Evolutionary conservation across 495 filamentous ascomycete genomes (phyloP), one percentile per base, ranked within the genome.

Genomic region (Penicillium canariense): DNA sequence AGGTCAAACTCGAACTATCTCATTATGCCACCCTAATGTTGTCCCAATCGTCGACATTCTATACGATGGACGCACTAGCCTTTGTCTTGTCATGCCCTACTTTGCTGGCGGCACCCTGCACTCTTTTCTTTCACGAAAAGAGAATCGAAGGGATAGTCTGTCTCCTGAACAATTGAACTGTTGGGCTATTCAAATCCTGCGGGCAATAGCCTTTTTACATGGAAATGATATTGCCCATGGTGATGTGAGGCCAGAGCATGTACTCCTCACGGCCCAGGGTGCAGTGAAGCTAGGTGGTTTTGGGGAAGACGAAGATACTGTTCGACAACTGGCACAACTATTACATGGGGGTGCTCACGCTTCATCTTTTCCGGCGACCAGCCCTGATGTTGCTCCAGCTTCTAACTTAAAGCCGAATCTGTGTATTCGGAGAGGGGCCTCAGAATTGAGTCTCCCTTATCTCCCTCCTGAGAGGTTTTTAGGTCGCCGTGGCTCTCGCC

Each of bases 231-330:
- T 85, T 35, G 77, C 75, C n/a, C 83, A 86, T 59, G 62, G 82
- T 27, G 82, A 85, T 54, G 60, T 86, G 14, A 84, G 84, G 60
- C 81, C 81, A 3, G 83, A 85, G 32, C 84, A 84, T 40, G 69
- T 86, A 2, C 70, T 86, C 9, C 71, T 83, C 58, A 77, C 78
- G 9, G 6, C 22, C 10, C 35, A 42, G 15, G 34, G 52, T 11
- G 45, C 52, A 3, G 25, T 43, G 5, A 55, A 55, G 23, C 17
- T 55, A 20, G n/a, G 44, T 55, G 52, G 52, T 4, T 55, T 55
- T n/a, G 52, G 52, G 17, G 52, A 55, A 55, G 43, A 55, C 8
- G 32, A 25, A 25, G 52, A 48, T 15, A 35, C 53, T 3, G 48
- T 51, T 9, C 35, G 45, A 42, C 46, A 56, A 49, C 23, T 60